Base-by-base conservation (phyloP, 495 filamentous ascomycete species). In the Immersiella caudata region DNA sequence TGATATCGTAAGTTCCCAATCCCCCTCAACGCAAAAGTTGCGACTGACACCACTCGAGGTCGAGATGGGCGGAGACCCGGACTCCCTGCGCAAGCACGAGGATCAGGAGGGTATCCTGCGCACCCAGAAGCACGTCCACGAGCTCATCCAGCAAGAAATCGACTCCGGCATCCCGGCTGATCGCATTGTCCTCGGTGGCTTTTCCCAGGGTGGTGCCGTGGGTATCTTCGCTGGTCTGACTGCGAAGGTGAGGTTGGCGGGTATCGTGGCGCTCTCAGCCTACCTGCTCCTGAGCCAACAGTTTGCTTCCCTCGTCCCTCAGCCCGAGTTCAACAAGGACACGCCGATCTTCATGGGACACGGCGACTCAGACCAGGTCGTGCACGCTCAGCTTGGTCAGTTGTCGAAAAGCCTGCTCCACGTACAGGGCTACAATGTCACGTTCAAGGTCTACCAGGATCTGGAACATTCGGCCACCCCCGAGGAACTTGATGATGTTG, bases 301-400 rank as follows among this genome's bases (percentile, higher is more conserved):
- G 71, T 80, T 96, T 71, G 80, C 86, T 74, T 84, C 86, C 49
- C 84, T 90, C 60, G 78, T 90, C 26, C 84, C 91, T 0, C 81
- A 83, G 64, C 85, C 88, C 22, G 86, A 83, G 68, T 79, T 86
- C 63, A 97, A 96, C 77, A 87, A 90, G 78, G 80, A 89, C 4
- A 97, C 93, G 2, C 90, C 90, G 0, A 88, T 97, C 60, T 96
- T 96, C 78, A 87, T 97, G 85, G 93, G 86, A 9, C 94, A 99
- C 69, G 94, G 94, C 18, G 83, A 87, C 66, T 78, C 76, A 0
- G 95, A 99, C 79, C 79, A 77, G 12, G 79, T 96, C 20, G 91
- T 99, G 1, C 84, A 82, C 67, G 82, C 85, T 33, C 73, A 82
- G 36, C 91, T 91, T 78, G 95, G 94, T 8, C 72, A 86, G 74